Percentiles rank a stretch among this genome's conserved stretches.
Conservation (phyloP, 768 basidiomycete genomes). For the Mycena sanguinolenta region DNA sequence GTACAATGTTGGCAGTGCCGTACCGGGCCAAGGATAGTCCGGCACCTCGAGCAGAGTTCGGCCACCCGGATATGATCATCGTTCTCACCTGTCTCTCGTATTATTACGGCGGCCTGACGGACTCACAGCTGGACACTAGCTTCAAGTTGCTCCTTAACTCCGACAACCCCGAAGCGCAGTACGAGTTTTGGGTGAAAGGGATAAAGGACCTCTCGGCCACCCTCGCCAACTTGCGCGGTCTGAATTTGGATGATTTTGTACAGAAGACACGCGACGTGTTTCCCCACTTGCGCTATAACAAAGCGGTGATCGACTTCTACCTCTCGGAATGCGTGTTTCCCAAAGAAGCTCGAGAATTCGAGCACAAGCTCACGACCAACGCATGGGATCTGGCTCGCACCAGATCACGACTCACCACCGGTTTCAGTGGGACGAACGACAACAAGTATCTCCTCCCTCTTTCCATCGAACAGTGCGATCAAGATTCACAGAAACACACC, state of each 20-base stretch:
- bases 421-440: slow-evolving; percentile 72
- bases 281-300: slow-evolving; percentile 49
- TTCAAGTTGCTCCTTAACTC: slow-evolving; percentile 56
- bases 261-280: slow-evolving; percentile 47
- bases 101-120: slow-evolving; percentile 61
- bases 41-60: slow-evolving; percentile 61
- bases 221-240: slow-evolving; percentile 49
- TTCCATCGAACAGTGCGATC: slow-evolving; percentile 53
- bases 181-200: slow-evolving; percentile 53
- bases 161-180: slow-evolving; percentile 58
- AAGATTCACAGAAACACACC: slow-evolving; percentile 55
- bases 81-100: slow-evolving; percentile 62
- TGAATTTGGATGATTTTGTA: slow-evolving; percentile 58
- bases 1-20: slow-evolving; percentile 65
- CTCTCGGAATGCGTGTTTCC: slow-evolving; percentile 63
- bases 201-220: slow-evolving; percentile 43
- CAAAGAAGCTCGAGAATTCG: slow-evolving; percentile 62
- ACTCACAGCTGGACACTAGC: slow-evolving; percentile 50
- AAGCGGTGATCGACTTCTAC: slow-evolving; percentile 60
- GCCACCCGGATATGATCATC: slow-evolving; percentile 65
- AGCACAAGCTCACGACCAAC: slow-evolving; percentile 60
- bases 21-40: slow-evolving; percentile 68
- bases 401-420: slow-evolving; percentile 54
- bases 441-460: slow-evolving; percentile 53
- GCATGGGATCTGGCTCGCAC: slow-evolving; percentile 66